Evolutionary conservation across 2,329 filamentous ascomycete species (phyloP), one percentile per base, ranked within the genome.

Genomic region (Nigrograna mackinnonii): DNA sequence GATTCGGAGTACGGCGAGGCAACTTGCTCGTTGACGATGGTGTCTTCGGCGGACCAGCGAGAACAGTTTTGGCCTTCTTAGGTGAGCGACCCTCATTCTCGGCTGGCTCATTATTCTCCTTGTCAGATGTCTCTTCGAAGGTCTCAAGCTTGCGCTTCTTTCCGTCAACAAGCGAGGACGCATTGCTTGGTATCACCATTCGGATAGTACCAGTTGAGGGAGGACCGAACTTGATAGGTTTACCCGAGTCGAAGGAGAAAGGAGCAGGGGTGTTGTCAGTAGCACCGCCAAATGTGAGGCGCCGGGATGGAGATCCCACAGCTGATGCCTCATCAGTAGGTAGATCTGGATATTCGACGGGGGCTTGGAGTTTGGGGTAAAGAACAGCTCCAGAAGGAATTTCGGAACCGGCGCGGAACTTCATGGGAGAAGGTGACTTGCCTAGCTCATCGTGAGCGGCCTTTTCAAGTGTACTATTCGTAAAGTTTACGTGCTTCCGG

Each of bases 401-500:
- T 28, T 69, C 66, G 16, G 63, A 66, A 21, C 57, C 60, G 22
- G 64, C 64, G 18, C 58, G 57, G 35, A 62, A 49, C 47, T 67
- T 66, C 50, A 65, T 58, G 2, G 64, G 66, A 7, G 64, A 67
- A 9, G 62, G 64, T 21, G 64, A 66, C 38, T 65, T 62, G 45
- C 54, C 54, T 28, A 62, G 31, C 28, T 64, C 66, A 14, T 67
- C 60, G 14, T 55, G 48, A 17, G 64, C 53, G 7, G 58, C 44
- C 45, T 66, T 55, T 63, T 71, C 51, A 51, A 88, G 79, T 24
- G 85, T 84, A 47, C 83, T 84, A 0, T 85, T 85, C 0, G 87
- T 90, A 58, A 95, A 96, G 37, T 87, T 84, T 24, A 95, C 89
- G 42, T 82, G 85, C 72, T 95, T 95, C 66, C 84, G 87, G 18